Conservation (phyloP, 441 rosid genomes). For the Populus hybrid region DNA sequence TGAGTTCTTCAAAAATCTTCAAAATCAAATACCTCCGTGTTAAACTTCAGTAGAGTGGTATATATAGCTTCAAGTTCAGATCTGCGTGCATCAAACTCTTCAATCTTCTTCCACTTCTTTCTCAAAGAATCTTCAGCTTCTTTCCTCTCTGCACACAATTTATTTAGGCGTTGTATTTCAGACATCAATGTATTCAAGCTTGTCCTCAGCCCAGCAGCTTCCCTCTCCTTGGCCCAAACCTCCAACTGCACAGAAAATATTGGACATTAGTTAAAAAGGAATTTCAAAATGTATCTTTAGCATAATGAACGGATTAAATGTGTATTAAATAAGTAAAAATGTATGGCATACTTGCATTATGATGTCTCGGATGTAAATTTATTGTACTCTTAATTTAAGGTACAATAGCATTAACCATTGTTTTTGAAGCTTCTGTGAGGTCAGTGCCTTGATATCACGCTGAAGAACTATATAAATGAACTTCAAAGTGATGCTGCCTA, state of each 20-base stretch:
- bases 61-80: conserved; percentile 88
- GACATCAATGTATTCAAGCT: conserved; percentile 79
- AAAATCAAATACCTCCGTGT: conserved; percentile 42
- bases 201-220: conserved; percentile 83
- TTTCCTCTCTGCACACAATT: conserved; percentile 88
- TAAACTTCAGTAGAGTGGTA: conserved; percentile 78
- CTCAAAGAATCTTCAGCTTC: conserved; percentile 87
- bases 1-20: conserved; percentile 6
- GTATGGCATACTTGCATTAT: not conserved
- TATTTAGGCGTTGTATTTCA: conserved; percentile 78
- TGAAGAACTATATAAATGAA: not conserved
- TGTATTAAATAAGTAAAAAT: not conserved
- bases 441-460: not conserved
- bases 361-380: not conserved
- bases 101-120: conserved; percentile 96
- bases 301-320: not conserved
- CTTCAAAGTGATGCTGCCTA: not conserved
- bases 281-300: conserved; percentile 3
- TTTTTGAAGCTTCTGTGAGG: not conserved
- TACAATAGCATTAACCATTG: not conserved
- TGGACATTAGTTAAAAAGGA: conserved; percentile 18
- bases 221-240: conserved; percentile 96
- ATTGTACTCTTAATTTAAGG: not conserved
- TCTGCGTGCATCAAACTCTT: conserved; percentile 91
- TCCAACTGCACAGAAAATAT: conserved; percentile 56